These are phyloP conservation scores for Venturia nashicola DNA, from an alignment of 2,329 filamentous ascomycete genomes.

Conservation along the genomic window DNA sequence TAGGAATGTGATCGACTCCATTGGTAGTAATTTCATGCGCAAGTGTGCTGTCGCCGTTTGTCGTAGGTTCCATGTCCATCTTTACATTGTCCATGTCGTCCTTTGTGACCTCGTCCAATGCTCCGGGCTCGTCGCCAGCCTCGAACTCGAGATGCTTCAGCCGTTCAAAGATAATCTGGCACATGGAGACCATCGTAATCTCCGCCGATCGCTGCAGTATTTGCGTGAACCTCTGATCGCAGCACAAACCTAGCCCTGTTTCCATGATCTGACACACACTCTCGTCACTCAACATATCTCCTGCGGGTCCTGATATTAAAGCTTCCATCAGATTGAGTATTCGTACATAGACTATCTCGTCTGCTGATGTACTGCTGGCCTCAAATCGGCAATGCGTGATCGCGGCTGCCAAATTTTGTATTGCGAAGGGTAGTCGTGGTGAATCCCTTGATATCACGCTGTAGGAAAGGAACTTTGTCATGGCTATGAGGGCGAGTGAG, in stretches of 20 bases:
- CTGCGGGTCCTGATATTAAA: conserved; percentile 89
- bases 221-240: conserved; percentile 81
- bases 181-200: conserved; percentile 97
- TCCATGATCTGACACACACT: conserved; percentile 99
- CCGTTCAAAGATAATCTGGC: conserved; percentile 92
- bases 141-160: conserved; percentile 77
- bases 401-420: conserved; percentile 88
- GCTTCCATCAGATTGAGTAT: conserved; percentile 97
- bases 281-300: conserved; percentile 89
- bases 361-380: conserved; percentile 74
- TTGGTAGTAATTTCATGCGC: neutral
- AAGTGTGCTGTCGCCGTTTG: conserved; percentile 37
- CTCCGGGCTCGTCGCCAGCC: conserved; percentile 52
- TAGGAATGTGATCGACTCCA: neutral
- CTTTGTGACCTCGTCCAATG: conserved; percentile 53
- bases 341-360: conserved; percentile 87
- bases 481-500: conserved; percentile 80
- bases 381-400: conserved; percentile 98
- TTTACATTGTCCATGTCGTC: conserved; percentile 64
- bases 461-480: conserved; percentile 95
- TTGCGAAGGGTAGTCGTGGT: conserved; percentile 77
- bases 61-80: conserved; percentile 49
- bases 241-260: conserved; percentile 92
- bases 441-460: conserved; percentile 76
- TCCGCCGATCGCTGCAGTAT: conserved; percentile 83